Evolutionary conservation across 2,329 filamentous ascomycete species (phyloP), one percentile per base, ranked within the genome.

Genomic region (Claviceps fusiformis): DNA sequence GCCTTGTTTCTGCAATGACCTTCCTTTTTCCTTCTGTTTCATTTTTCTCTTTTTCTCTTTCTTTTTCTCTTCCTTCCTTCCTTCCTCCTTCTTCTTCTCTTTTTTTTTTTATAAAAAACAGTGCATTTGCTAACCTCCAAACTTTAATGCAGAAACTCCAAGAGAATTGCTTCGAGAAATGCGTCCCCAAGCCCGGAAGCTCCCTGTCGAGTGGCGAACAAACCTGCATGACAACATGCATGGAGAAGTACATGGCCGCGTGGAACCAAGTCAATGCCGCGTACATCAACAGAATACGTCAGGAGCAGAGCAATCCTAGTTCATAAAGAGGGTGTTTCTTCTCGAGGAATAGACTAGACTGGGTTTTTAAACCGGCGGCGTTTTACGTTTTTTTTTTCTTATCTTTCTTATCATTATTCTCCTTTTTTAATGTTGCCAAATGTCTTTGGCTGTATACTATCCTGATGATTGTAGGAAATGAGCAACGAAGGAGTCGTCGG

Each of bases 191-290:
- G 65, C 85, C 87, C 54, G 83, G 85, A 56, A 69, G 76, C 52
- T 82, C 80, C 54, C 72, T 91, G 55, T 84, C 83, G 52, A 80
- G 77, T 70, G 71, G 78, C 70, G 87, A 92, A 69, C 75, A 82
- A 65, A 75, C 79, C 27, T 92, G 87, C 73, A 77, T 87, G 65
- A 87, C 79, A 24, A 76, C 79, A 58, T 92, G 87, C 75, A 87
- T 90, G 81, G 86, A 91, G 64, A 91, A 91, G 71, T 92, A 91
- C 76, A 88, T 91, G 76, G 73, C 77, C 37, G 79, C 86, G 11
- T 92, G 87, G 87, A 90, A 90, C 72, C 73, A 79, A 59, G 83
- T 88, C 64, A 86, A 83, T 73, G 70, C 76, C 50, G 76, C 83
- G 45, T 89, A 89, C 68, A 80, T 89, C 64, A 70, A 71, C 59